Conservation (phyloP, 768 basidiomycete genomes). For the Floccularia luteovirens region DNA sequence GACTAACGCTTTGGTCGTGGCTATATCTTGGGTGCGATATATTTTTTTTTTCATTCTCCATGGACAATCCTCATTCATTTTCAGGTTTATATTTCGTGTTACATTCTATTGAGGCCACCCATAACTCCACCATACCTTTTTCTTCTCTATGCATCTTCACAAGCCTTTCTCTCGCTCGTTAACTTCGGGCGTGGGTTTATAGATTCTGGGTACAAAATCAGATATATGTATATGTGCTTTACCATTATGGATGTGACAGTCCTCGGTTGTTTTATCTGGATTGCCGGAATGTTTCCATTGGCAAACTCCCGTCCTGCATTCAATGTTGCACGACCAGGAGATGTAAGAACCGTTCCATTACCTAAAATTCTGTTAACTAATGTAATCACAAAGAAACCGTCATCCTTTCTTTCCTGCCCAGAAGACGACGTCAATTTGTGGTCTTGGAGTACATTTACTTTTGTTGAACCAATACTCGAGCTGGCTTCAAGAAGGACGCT, state of each 20-base stretch:
- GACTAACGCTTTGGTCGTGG: slow-evolving; percentile 21
- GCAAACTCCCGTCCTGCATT: slow-evolving; percentile 31
- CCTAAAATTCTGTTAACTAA: slow-evolving; percentile 3
- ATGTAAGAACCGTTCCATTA: slow-evolving; percentile 26
- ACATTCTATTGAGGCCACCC: slow-evolving; percentile 30
- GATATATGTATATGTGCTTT: slow-evolving; percentile 15
- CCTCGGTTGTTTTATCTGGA: slow-evolving; percentile 33
- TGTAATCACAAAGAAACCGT: slow-evolving; percentile 32
- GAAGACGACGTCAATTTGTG: slow-evolving; percentile 60
- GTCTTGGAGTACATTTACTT: slow-evolving; percentile 60
- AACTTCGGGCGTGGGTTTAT: slow-evolving; percentile 25
- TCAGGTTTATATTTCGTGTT: slow-evolving; percentile 37
- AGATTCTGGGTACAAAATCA: slow-evolving; percentile 5
- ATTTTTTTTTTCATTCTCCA: background rate
- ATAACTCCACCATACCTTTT: slow-evolving; percentile 47
- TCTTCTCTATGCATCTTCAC: slow-evolving; percentile 29
- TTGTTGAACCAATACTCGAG: slow-evolving; percentile 53
- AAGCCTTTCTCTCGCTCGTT: slow-evolving; percentile 25
- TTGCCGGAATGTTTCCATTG: slow-evolving; percentile 53
- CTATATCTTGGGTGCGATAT: slow-evolving; percentile 48
- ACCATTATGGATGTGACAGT: slow-evolving; percentile 24
- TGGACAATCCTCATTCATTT: slow-evolving; percentile 5
- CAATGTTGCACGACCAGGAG: slow-evolving; percentile 40
- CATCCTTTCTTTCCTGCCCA: slow-evolving; percentile 42
- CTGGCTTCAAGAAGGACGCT: slow-evolving; percentile 43